Conservation (phyloP, 768 basidiomycete genomes). For the Tricholoma matsutake region DNA sequence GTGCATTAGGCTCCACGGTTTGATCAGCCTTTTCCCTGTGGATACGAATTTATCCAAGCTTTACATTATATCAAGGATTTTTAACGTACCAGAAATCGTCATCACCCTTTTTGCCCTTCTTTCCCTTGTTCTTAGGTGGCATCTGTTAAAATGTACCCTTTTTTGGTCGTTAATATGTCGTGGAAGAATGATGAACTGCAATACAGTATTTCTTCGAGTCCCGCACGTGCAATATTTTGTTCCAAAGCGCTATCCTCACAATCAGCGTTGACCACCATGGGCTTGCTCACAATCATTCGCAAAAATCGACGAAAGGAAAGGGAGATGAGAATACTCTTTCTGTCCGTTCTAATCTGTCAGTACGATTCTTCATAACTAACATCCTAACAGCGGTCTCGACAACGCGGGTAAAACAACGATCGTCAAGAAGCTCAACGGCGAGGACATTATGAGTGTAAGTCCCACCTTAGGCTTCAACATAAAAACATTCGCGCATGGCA, state of each 20-base stretch:
- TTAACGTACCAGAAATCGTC: constrained; percentile 78
- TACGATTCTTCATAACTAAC: constrained; percentile 5
- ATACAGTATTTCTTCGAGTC: constrained; percentile 1
- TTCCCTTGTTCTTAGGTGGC: constrained; percentile 72
- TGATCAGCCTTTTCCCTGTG: constrained; percentile 66
- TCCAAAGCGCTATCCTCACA: neutral
- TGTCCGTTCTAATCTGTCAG: constrained; percentile 35
- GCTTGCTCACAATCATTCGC: constrained; percentile 92
- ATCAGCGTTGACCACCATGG: constrained; percentile 50
- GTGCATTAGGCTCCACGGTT: constrained; percentile 43
- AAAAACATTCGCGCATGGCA: constrained; percentile 90
- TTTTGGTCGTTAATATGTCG: constrained; percentile 5
- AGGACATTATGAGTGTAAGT: constrained; percentile 84
- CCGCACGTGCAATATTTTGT: neutral
- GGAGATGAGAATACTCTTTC: constrained; percentile 95
- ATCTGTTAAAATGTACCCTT: constrained; percentile 26
- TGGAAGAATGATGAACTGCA: neutral
- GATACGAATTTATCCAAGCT: constrained; percentile 15
- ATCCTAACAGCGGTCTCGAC: constrained; percentile 76
- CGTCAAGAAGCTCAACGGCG: constrained; percentile 89
- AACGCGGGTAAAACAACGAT: constrained; percentile 99
- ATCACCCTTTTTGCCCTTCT: constrained; percentile 79
- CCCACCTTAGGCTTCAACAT: constrained; percentile 99
- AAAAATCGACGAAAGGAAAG: constrained; percentile 95
- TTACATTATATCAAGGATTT: constrained; percentile 13